phyloP scores from a whole-genome alignment of 345 rosid genomes.

The Balakata baccata region DNA sequence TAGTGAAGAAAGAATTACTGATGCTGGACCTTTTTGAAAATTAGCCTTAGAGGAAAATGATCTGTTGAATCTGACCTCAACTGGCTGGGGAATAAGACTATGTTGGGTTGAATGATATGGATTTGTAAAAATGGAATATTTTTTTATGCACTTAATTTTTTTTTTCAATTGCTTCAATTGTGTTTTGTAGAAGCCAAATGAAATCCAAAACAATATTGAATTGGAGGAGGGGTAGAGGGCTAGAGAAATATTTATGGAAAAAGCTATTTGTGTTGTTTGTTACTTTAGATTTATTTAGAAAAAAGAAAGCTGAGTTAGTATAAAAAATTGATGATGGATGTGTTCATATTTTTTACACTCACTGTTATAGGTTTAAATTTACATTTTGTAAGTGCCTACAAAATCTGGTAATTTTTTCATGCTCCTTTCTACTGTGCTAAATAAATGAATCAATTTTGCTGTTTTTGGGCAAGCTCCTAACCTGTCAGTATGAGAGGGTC shows the following conservation, averaged over 20 bases:
- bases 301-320: not conserved
- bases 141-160: not conserved
- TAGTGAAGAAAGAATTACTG: not conserved
- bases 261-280: not conserved
- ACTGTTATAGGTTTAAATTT: not conserved
- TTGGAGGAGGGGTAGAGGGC: not conserved
- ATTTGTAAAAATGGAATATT: not conserved
- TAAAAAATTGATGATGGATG: not conserved
- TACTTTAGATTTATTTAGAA: not conserved
- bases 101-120: not conserved
- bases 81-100: no score
- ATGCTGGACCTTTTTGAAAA: not conserved
- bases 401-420: no score
- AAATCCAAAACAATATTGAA: no score
- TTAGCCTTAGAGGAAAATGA: not conserved
- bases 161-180: not conserved
- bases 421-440: no score
- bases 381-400: not conserved
- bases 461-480: not conserved
- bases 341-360: not conserved
- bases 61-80: no score
- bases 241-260: not conserved
- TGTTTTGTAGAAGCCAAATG: not conserved
- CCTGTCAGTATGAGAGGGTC: not conserved
- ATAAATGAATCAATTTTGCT: no score